These are phyloP conservation scores for Verticillium dahliae DNA, from an alignment of 2,329 filamentous ascomycete genomes.

Conservation along the genomic window DNA sequence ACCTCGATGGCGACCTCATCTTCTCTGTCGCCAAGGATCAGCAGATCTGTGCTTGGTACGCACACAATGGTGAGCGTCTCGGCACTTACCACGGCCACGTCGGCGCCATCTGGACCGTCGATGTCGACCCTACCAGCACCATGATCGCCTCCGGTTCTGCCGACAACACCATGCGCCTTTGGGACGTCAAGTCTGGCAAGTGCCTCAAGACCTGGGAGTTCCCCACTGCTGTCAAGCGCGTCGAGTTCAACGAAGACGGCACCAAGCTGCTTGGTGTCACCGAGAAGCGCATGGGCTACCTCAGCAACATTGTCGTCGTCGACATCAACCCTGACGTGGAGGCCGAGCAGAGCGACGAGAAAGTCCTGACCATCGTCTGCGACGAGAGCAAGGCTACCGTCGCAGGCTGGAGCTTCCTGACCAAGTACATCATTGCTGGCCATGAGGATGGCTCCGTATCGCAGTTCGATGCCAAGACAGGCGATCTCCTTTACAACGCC, in stretches of 20 bases:
- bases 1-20: slow-evolving; percentile 90
- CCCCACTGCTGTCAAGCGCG: slow-evolving; percentile 91
- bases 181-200: slow-evolving; percentile 90
- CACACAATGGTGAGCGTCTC: slow-evolving; percentile 94
- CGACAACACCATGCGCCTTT: slow-evolving; percentile 96
- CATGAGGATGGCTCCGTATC: slow-evolving; percentile 95
- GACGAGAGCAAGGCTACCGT: slow-evolving; percentile 96
- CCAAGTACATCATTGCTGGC: slow-evolving; percentile 93
- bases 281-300: slow-evolving; percentile 95
- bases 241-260: slow-evolving; percentile 95
- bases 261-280: slow-evolving; percentile 87
- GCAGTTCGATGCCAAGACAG: slow-evolving; percentile 85
- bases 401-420: slow-evolving; percentile 90
- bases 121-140: slow-evolving; percentile 86
- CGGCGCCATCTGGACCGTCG: slow-evolving; percentile 97
- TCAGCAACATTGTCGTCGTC: slow-evolving; percentile 89
- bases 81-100: slow-evolving; percentile 96
- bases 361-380: slow-evolving; percentile 79
- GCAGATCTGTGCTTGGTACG: slow-evolving; percentile 93
- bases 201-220: slow-evolving; percentile 98
- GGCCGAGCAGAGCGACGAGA: slow-evolving; percentile 79
- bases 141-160: slow-evolving; percentile 92
- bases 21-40: slow-evolving; percentile 97
- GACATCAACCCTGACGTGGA: slow-evolving; percentile 80
- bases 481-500: slow-evolving; percentile 74